These are phyloP conservation scores for Hansfordia pulvinata DNA, from an alignment of 2,329 filamentous ascomycete species.

Conservation along the genomic window DNA sequence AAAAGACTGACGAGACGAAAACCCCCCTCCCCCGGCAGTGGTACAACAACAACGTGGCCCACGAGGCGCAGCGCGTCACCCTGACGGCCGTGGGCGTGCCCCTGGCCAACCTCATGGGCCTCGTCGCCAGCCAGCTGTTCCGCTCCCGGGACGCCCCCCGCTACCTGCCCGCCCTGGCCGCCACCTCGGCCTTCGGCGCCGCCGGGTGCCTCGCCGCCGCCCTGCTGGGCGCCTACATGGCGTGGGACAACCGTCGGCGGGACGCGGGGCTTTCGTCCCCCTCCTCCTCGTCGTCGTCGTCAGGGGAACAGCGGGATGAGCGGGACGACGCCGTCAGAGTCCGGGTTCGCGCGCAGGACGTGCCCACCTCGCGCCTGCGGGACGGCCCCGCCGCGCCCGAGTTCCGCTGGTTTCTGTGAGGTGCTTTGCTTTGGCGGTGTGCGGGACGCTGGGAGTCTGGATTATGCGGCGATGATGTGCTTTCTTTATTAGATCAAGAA, in stretches of 20 bases:
- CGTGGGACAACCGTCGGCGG: conserved; percentile 47
- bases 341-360: conserved; percentile 37
- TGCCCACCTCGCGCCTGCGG: conserved; percentile 40
- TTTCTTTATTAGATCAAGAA: too few relatives aligned
- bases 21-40: conserved; percentile 20
- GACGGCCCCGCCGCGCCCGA: conserved; percentile 38
- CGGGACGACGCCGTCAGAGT: too few relatives aligned
- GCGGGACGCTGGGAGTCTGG: too few relatives aligned
- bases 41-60: conserved; percentile 76
- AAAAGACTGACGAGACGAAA: too few relatives aligned
- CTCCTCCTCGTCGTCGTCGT: too few relatives aligned
- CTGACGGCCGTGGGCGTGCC: conserved; percentile 63
- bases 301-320: too few relatives aligned
- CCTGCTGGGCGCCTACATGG: conserved; percentile 49
- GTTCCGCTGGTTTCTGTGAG: conserved; percentile 43
- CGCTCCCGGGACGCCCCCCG: conserved; percentile 47
- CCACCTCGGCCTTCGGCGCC: conserved; percentile 50
- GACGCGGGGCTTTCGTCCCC: conserved; percentile 42
- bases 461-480: too few relatives aligned
- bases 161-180: conserved; percentile 52
- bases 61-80: conserved; percentile 58
- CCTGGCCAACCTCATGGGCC: conserved; percentile 63
- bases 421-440: too few relatives aligned
- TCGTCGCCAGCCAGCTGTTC: conserved; percentile 58
- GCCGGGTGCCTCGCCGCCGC: conserved; percentile 40